Evolutionary conservation across 305 asterid genomes (phyloP), one percentile per base, ranked within the genome.

Genomic region (Fraxinus greggii): DNA sequence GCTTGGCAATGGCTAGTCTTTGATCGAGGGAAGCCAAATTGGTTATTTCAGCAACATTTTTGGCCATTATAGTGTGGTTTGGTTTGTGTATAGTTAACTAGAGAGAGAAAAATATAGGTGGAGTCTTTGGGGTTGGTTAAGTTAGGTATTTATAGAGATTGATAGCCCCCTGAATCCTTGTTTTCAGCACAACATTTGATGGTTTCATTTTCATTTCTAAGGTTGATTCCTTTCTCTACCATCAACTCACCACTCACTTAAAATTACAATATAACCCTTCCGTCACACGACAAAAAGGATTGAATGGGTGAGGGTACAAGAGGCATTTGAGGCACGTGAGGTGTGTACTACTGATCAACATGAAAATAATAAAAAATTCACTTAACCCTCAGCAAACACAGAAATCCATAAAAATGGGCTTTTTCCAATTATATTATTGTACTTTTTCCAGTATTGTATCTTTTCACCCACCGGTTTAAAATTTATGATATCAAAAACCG

Each of bases 1-100:
- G 96, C 77, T 87, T 93, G 48, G 97, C 96, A 75, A 90, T 84
- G 82, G 97, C 97, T 7, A 91, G 81, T 85, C 86, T 90, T 54
- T 92, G 93, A 84, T 93, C 97, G 0, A 89, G 72, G 13, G 97
- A 88, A 82, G 91, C 87, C 79, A 92, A 29, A 73, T 67, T 86
- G 85, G 74, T 81, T 72, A 82, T 85, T 74, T 90, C 86, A 74
- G 84, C 88, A 5, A 83, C 86, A 79, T 84, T 86, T 7, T 84
- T 88, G 23, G 88, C 87, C 92, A 89, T 90, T 35, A 5, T 21
- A 10, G 13, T 9, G 12, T 23, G 21, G 9, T 45, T 56, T 48
- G 6, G 4, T 32, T 67, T 67, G 19, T 36, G 0, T 40, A 9
- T 2, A 9, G 28, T n/a, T 12, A 17, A 17, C 23, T 33, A 48